phyloP scores from a whole-genome alignment of 1,284 basidiomycete genomes.

The Leccinum subspadiceum region DNA sequence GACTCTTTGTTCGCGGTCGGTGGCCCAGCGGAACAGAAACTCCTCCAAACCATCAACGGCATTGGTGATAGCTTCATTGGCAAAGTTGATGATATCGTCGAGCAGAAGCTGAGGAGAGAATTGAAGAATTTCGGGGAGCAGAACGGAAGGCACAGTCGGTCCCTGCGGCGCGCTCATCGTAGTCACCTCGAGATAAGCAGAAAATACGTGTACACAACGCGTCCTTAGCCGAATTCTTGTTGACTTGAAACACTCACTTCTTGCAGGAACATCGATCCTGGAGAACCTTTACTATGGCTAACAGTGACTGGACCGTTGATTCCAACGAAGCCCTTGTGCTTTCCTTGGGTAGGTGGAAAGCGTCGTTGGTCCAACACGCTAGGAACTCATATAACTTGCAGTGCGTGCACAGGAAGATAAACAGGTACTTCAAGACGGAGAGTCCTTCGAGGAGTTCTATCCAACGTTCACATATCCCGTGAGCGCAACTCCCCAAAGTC shows the following conservation, averaged over 20 bases:
- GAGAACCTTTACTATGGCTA: conserved; percentile 29
- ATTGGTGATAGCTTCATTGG: conserved; percentile 65
- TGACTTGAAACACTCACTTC: neutral
- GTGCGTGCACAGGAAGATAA: conserved; percentile 67
- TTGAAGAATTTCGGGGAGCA: conserved; percentile 63
- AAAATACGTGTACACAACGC: conserved; percentile 34
- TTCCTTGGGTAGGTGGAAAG: conserved; percentile 57
- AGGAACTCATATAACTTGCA: conserved; percentile 25
- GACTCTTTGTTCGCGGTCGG: conserved; percentile 46
- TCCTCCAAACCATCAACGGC: conserved; percentile 73
- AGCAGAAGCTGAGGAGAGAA: conserved; percentile 68
- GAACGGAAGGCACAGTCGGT: conserved; percentile 42
- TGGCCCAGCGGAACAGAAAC: conserved; percentile 68
- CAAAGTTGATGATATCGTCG: conserved; percentile 66
- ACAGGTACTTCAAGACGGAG: conserved; percentile 55
- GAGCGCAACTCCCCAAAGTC: conserved; percentile 22
- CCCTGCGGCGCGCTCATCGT: conserved; percentile 30
- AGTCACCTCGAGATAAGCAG: neutral
- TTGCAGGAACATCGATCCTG: neutral
- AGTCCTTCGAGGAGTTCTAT: conserved; percentile 66
- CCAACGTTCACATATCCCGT: conserved; percentile 89
- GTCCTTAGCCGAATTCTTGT: conserved; percentile 2
- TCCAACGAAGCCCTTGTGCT: conserved; percentile 77
- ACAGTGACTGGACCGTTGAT: conserved; percentile 67
- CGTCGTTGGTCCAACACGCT: conserved; percentile 6